Evolutionary conservation across 495 filamentous ascomycete species (phyloP), one percentile per base, ranked within the genome.

Genomic region (Aspergillus baeticus): DNA sequence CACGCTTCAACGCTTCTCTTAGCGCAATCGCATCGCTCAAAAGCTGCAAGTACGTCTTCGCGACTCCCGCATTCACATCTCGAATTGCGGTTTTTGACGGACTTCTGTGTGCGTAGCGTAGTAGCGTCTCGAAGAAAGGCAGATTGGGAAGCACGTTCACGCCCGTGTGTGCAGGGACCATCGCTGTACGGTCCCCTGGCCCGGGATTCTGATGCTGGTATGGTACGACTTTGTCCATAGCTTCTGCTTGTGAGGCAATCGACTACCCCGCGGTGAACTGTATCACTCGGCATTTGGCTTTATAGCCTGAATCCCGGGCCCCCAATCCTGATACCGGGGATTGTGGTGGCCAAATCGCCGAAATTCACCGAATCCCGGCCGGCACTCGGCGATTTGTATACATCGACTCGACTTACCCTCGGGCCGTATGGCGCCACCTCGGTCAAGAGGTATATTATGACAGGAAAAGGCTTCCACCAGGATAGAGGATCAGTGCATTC

Each of bases 141-240:
- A 80, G 60, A 54, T 77, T 79, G 47, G 67, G 58, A 15, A 71
- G 70, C 31, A 73, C 48, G 13, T 36, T 43, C 50, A 69, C 69
- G 5, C 69, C 69, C 2, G 46, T 47, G 49, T 71, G 69, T 1
- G 58, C 51, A 38, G 69, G 69, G 22, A 69, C 60, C 14, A 61
- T 41, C 0, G 53, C 7, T n/a, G 41, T 63, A 54, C 34, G 44
- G 36, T 59, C 62, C 5, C 49, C 42, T 13, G 7, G 20, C 0
- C 17, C 4, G 21, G 8, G 42, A 45, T 45, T 1, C 20, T 23
- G 42, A 45, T 45, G 18, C 20, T 23, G 42, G 8, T 45, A 45
- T 23, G 5, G 42, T 23, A 8, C 26, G 4, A 29, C 8, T 29
- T 3, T 29, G 26, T 29, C 26, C 3, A 29, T 29, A 8, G 8